Percentiles rank a stretch among this genome's conserved stretches.
These are phyloP conservation scores for Wallacemonas rigidus DNA, from an alignment of 208 protist species.

Conservation along the genomic window DNA sequence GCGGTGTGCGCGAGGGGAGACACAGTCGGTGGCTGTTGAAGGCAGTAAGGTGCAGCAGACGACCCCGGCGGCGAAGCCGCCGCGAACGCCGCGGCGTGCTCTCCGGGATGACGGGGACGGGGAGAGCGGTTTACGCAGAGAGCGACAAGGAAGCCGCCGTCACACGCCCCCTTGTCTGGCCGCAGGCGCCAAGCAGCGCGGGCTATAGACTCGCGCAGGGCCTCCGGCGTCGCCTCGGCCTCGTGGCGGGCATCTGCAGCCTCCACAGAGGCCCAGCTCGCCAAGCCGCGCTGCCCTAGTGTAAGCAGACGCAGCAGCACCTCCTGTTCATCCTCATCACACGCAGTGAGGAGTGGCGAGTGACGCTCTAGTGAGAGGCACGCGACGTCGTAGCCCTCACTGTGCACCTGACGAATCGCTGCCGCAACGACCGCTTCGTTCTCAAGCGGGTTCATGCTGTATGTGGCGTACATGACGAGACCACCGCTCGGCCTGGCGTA, in stretches of 20 bases:
- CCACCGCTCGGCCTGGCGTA: slow-evolving; percentile 34
- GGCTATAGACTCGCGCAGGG: slow-evolving; percentile 42
- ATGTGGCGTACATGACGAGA: slow-evolving; percentile 92
- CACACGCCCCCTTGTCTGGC: slow-evolving; percentile 30
- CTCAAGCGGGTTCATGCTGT: slow-evolving; percentile 94
- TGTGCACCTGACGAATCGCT: slow-evolving; percentile 39
- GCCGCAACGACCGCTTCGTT: slow-evolving; percentile 93
- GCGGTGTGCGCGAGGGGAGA: no score
- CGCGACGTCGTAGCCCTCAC: slow-evolving; percentile 7
- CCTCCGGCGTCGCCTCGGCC: slow-evolving; percentile 22
- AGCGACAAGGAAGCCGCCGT: slow-evolving; percentile 60
- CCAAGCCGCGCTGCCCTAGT: slow-evolving; percentile 34
- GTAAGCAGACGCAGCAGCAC: slow-evolving; percentile 24
- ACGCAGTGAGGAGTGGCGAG: background rate
- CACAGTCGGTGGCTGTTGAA: no score
- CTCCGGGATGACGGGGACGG: background rate
- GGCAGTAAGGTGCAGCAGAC: no score
- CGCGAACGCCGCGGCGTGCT: no score
- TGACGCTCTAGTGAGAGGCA: slow-evolving; percentile 33
- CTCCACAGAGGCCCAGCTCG: slow-evolving; percentile 59
- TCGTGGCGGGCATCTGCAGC: slow-evolving; percentile 47
- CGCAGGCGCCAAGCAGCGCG: slow-evolving; percentile 43
- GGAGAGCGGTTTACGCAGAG: slow-evolving; percentile 28
- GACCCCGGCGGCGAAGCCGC: no score
- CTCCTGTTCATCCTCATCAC: background rate